Evolutionary conservation across 495 filamentous ascomycete species (phyloP), one percentile per base, ranked within the genome.

Genomic region (Usnea hakonensis): DNA sequence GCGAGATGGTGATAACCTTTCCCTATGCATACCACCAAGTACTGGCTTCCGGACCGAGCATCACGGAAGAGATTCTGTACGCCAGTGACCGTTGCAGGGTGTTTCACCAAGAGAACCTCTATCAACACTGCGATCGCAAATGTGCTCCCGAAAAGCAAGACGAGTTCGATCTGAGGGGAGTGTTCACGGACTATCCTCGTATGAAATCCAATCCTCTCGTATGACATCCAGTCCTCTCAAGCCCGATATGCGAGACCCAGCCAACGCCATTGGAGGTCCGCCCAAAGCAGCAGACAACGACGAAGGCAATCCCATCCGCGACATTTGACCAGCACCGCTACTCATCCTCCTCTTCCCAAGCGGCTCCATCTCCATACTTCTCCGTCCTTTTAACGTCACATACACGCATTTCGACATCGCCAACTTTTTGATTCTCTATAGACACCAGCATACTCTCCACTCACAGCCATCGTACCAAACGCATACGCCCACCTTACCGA

Each of bases 1-100:
- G 63, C 5, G 62, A 65, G 32, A 46, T 67, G 46, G 30, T 65
- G 6, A 55, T 67, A 4, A 65, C 37, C 21, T 67, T 65, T 26
- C 56, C 63, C 6, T 61, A 36, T 16, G 65, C 65, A 23, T 65
- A 65, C 37, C 26, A 65, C 10, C 48, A 65, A 32, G 56, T 37
- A 9, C 61, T 35, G 32, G 55, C 38, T 37, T n/a, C 41, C 32
- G 48, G 65, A 32, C 43, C 38, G 2, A 67, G 58, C 23, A 58
- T 58, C 1, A 43, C 57, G 5, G 53, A 65, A 33, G 23, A 41
- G 13, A 61, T 44, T 2, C 21, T 17, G 3, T 67, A 56, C 38
- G 54, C 36, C 28, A 43, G 37, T 19, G 38, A 57, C 2, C 40
- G 53, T 19, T 63, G 38, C 37, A 41, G n/a, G 33, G 30, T 52